Base-by-base conservation (phyloP, 345 rosid species). In the Corchorus capsularis region DNA sequence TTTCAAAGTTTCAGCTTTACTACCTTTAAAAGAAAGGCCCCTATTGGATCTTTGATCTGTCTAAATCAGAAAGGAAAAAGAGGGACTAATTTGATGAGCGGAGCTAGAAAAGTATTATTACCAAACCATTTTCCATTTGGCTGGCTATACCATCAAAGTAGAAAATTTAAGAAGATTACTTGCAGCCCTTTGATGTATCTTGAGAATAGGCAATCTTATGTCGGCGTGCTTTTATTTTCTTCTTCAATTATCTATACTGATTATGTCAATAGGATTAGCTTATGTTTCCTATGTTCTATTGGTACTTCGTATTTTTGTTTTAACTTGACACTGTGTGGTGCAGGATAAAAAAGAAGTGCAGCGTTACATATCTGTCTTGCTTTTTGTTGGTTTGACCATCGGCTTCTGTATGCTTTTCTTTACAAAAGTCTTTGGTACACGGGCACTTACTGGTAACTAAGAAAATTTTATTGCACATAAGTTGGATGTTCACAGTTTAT, bases 261-360 rank as follows among this genome's bases (percentile, higher is more conserved):
- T 39, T 46, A 71, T 64, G 37, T 27, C 54, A 47, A 53, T 71
- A 35, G 19, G 22, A 15, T 61, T 68, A 45, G 32, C 22, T 45
- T 41, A 52, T 27, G 41, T 37, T 19, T 65, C 54, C 52, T 15
- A 46, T 66, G 57, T 49, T 61, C 20, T n/a, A 4, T 27, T 39
- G 43, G 32, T 49, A 47, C 8, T 61, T 62, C 67, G 19, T 50
- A 61, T 34, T 72, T 66, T 35, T 70, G 52, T 52, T 78, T 77
- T 62, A 78, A 74, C 74, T 32, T n/a, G 64, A 75, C 13, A 73
- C 49, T 55, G 41, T 72, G 63, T 72, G 63, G 12, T 80, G 89
- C 90, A 96, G 98, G 94, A 89, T 82, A 91, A 86, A 84, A 79
- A 85, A 7, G 92, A 88, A 80, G 97, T 89, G 76, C 98, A 93